These are phyloP conservation scores for Xylaria hypoxylon DNA, from an alignment of 2,329 filamentous ascomycete species.

Conservation along the genomic window DNA sequence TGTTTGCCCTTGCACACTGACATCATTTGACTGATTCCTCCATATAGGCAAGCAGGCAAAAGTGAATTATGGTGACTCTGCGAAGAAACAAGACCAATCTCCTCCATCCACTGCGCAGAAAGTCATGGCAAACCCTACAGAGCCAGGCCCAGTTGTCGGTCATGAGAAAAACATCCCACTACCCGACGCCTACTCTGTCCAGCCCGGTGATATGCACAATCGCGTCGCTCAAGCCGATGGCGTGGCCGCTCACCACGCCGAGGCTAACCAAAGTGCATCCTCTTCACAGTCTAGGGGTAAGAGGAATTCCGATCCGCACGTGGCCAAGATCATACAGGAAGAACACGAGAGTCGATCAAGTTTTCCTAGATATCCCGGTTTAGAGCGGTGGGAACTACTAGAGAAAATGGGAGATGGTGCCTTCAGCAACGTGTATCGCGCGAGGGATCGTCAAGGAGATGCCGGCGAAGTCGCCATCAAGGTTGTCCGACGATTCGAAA, in stretches of 20 bases:
- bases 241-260: slow-evolving; percentile 71
- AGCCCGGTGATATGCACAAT: slow-evolving; percentile 71
- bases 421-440: slow-evolving; percentile 98
- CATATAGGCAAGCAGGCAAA: slow-evolving; percentile 86
- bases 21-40: slow-evolving; percentile 43
- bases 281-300: slow-evolving; percentile 52
- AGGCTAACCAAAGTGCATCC: slow-evolving; percentile 67
- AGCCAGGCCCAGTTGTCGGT: slow-evolving; percentile 53
- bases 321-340: slow-evolving; percentile 89
- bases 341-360: slow-evolving; percentile 88
- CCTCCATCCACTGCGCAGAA: slow-evolving; percentile 62
- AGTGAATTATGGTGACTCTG: slow-evolving; percentile 64
- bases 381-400: slow-evolving; percentile 85
- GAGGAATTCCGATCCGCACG: slow-evolving; percentile 72
- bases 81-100: slow-evolving; percentile 65
- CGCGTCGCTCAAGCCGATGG: slow-evolving; percentile 75
- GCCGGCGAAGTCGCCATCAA: slow-evolving; percentile 93
- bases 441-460: slow-evolving; percentile 77
- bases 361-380: slow-evolving; percentile 85
- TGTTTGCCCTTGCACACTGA: slow-evolving; percentile 49
- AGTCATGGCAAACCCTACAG: slow-evolving; percentile 61
- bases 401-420: slow-evolving; percentile 99
- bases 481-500: slow-evolving; percentile 98
- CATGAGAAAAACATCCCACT: slow-evolving; percentile 61
- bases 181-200: slow-evolving; percentile 71